Evolutionary conservation across 805 yeast species (phyloP).

Genomic region (Saccharomycopsis sp.): DNA sequence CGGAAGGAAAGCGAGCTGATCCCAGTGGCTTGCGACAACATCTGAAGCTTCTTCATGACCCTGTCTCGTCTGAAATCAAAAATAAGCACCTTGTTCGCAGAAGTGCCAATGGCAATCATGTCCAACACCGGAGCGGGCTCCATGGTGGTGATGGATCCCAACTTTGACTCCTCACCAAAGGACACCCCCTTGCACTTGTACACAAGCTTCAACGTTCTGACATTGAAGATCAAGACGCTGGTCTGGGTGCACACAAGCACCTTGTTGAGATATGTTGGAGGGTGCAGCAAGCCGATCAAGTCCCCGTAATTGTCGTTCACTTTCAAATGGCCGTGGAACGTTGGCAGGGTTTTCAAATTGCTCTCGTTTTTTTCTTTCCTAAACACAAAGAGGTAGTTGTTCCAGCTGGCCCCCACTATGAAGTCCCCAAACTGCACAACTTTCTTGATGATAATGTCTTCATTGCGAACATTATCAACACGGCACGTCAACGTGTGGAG

Average conservation of each 20-base stretch:
- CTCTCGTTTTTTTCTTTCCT: conserved; percentile 34
- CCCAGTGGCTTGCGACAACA: conserved; percentile 31
- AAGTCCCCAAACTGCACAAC: conserved; percentile 70
- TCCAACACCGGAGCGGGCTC: conserved; percentile 85
- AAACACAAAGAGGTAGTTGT: conserved; percentile 43
- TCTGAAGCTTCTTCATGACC: conserved; percentile 40
- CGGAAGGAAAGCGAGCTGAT: conserved; percentile 63
- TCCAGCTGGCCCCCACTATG: conserved; percentile 42
- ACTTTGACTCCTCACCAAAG: conserved; percentile 41
- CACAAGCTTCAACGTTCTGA: conserved; percentile 67
- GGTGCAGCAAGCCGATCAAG: conserved; percentile 63
- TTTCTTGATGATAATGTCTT: conserved; percentile 32
- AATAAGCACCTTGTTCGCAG: conserved; percentile 54
- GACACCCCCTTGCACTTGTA: conserved; percentile 37
- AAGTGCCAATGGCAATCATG: conserved; percentile 67
- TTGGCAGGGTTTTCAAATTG: conserved; percentile 34
- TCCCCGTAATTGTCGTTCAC: conserved; percentile 59
- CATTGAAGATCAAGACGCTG: conserved; percentile 54
- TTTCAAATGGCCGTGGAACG: conserved; percentile 57
- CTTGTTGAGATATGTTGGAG: conserved; percentile 89
- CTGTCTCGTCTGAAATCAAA: conserved; percentile 62
- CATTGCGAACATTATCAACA: conserved; percentile 23
- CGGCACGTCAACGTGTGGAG: conserved; percentile 32
- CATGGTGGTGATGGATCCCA: conserved; percentile 54
- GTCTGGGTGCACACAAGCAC: conserved; percentile 71